Percentiles rank a stretch among this genome's conserved stretches.
These are phyloP conservation scores for Globisporangium perplexum DNA, from an alignment of 352 stramenopile genomes.

Conservation along the genomic window DNA sequence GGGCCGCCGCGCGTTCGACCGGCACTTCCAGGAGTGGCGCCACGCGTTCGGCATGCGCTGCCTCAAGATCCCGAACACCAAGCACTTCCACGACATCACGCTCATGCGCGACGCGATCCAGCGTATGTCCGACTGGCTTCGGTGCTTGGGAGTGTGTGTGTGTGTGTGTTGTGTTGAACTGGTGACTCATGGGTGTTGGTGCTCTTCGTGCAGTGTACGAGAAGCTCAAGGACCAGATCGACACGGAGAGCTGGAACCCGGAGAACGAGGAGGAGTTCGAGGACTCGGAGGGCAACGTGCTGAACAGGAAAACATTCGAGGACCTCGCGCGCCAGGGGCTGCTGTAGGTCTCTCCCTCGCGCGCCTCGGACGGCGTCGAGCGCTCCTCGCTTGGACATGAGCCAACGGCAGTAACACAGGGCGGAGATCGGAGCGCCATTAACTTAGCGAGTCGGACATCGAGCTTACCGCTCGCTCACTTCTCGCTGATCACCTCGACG, in stretches of 20 bases:
- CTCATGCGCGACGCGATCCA: slow-evolving; percentile 96
- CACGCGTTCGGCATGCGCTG: slow-evolving; percentile 98
- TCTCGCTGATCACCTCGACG: slow-evolving; percentile 21
- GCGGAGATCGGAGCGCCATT: not conserved
- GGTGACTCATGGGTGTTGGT: too few species aligned
- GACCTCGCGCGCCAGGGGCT: slow-evolving; percentile 97
- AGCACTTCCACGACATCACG: slow-evolving; percentile 99
- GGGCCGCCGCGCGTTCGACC: slow-evolving; percentile 94
- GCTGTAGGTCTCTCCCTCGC: slow-evolving; percentile 47
- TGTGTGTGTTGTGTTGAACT: slow-evolving; percentile 24
- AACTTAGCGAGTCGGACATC: not conserved
- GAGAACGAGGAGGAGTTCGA: slow-evolving; percentile 98
- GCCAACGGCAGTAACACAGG: not conserved
- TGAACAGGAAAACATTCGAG: slow-evolving; percentile 97
- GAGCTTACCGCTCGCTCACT: not conserved
- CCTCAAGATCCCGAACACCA: slow-evolving; percentile 99
- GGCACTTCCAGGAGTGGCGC: slow-evolving; percentile 97
- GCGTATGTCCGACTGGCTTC: too few species aligned
- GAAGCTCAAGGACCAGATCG: slow-evolving; percentile 93
- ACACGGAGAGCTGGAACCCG: slow-evolving; percentile 92
- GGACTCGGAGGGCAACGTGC: slow-evolving; percentile 98
- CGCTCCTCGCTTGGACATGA: too few species aligned
- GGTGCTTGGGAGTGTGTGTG: slow-evolving; percentile 1
- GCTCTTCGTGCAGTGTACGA: slow-evolving; percentile 96
- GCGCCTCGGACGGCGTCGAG: not conserved